These are phyloP conservation scores for Leccinum rimulosum DNA, from an alignment of 768 basidiomycete genomes.

Conservation along the genomic window DNA sequence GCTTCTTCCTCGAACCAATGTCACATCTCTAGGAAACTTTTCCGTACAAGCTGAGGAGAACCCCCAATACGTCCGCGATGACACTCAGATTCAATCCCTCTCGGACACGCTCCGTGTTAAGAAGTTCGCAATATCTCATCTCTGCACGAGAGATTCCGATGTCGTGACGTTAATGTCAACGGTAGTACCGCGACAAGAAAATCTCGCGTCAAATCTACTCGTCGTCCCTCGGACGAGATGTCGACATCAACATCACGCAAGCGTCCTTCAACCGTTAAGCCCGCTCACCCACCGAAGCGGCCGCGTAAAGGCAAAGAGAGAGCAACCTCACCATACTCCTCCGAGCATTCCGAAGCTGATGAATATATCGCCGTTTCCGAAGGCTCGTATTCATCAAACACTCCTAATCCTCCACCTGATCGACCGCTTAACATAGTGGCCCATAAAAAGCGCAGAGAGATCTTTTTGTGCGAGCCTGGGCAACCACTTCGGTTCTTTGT, in stretches of 20 bases:
- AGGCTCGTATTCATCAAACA: constrained; percentile 8
- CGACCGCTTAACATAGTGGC: constrained; percentile 13
- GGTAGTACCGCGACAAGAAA: constrained; percentile 1
- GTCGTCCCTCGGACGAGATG: constrained; percentile 7
- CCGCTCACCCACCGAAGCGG: constrained; percentile 17
- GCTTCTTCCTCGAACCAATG: too few species aligned
- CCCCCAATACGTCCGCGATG: too few species aligned
- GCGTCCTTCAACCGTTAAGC: constrained; percentile 16
- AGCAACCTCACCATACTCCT: constrained; percentile 17
- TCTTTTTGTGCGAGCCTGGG: constrained; percentile 47
- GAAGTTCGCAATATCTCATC: too few species aligned
- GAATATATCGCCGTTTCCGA: constrained; percentile 10
- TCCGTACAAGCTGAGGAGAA: too few species aligned
- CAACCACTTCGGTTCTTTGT: constrained; percentile 56
- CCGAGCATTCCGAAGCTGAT: constrained; percentile 17
- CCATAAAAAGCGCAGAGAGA: constrained; percentile 24
- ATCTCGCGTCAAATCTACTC: constrained; percentile 3
- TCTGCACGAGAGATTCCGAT: too few species aligned
- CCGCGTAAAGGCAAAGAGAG: constrained; percentile 31
- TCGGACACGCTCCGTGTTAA: too few species aligned
- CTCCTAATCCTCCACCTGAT: constrained; percentile 15
- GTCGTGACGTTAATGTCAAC: too few species aligned
- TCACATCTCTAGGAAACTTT: too few species aligned
- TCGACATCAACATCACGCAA: constrained; percentile 22
- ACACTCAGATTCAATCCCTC: too few species aligned